Evolutionary conservation across 139 green algal genomes (phyloP).

Genomic region (Closterium sp.): DNA sequence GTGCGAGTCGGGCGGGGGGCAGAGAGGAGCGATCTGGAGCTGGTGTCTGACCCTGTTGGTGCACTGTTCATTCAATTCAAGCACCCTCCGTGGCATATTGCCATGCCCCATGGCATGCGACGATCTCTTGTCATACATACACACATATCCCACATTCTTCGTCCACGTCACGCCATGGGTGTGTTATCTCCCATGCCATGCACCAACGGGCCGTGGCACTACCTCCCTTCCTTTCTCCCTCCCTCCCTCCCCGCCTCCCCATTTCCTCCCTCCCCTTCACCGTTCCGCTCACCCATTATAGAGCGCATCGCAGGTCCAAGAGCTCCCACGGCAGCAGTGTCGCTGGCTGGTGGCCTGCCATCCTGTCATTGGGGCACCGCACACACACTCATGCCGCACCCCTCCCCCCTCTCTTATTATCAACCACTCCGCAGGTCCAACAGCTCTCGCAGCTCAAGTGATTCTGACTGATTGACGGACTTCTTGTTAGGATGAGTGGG

Average conservation of each 20-base stretch:
- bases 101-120: neutral
- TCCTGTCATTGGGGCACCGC: no score
- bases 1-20: no score
- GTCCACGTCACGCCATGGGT: neutral
- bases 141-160: no score
- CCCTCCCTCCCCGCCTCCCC: no score
- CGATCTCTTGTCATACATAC: neutral
- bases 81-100: no score
- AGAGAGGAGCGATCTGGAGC: neutral
- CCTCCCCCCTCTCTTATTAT: no score
- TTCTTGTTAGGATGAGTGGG: neutral
- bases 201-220: neutral
- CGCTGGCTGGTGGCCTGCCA: no score
- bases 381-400: no score
- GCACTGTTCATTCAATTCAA: neutral
- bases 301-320: no score
- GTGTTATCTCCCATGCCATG: neutral
- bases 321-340: no score
- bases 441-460: neutral
- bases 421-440: neutral
- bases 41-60: neutral
- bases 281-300: no score
- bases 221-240: neutral
- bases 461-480: neutral
- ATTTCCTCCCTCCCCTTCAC: no score